Conservation (phyloP, 352 stramenopile genomes). For the Elongisporangium undulatum region DNA sequence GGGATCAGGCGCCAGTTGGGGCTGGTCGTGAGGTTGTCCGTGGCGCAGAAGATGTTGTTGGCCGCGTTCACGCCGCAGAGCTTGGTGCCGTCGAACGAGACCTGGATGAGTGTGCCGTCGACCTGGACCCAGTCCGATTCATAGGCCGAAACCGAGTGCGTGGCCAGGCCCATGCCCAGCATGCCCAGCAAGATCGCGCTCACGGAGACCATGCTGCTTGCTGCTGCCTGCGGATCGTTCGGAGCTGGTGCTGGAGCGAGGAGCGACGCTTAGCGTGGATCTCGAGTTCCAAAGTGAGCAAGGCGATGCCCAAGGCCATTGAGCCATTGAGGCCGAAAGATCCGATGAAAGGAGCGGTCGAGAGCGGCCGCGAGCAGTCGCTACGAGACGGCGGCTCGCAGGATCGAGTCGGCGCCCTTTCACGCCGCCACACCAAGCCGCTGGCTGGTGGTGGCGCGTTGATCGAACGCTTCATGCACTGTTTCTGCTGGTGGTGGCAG, state of each 20-base stretch:
- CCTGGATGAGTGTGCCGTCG: not conserved
- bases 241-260: no score
- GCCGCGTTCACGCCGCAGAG: slow-evolving; percentile 8
- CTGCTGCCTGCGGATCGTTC: not conserved
- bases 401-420: not conserved
- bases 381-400: not conserved
- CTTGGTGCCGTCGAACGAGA: slow-evolving; percentile 12
- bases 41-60: slow-evolving; percentile 7
- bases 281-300: not conserved
- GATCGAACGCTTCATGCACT: not conserved
- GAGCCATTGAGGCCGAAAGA: not conserved
- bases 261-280: not conserved
- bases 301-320: no score
- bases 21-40: slow-evolving; percentile 13
- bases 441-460: not conserved
- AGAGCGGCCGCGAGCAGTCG: not conserved
- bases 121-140: slow-evolving; percentile 9
- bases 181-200: not conserved
- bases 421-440: not conserved
- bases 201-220: not conserved
- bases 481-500: no score
- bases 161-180: not conserved
- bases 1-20: slow-evolving; percentile 19
- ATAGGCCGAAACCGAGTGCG: not conserved
- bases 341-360: not conserved